A percentile compares a stretch with the other conserved stretches of the same genome.
Conservation (phyloP, 345 rosid species). For the Turritis glabra region DNA sequence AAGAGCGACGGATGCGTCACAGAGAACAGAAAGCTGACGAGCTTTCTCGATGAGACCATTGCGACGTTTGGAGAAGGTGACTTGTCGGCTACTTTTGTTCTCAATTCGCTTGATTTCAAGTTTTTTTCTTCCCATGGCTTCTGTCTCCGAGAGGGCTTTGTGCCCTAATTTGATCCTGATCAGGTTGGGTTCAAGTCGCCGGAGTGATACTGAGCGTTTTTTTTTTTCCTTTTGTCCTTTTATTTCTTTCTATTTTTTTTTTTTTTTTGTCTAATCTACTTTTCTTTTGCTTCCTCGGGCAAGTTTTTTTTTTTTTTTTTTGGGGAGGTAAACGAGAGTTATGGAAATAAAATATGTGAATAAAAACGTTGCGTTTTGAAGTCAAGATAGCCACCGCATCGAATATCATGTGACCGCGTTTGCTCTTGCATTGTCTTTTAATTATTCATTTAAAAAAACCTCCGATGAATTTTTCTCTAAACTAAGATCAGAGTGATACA, state of each 20-base stretch:
- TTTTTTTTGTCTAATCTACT: not conserved
- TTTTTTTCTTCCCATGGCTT: constrained; percentile 60
- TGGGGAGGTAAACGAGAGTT: constrained; percentile 7
- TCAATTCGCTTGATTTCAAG: constrained; percentile 69
- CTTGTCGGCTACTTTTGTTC: constrained; percentile 71
- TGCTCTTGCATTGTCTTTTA: not conserved
- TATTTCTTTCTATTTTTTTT: constrained; percentile 22
- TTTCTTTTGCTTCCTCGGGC: constrained; percentile 6
- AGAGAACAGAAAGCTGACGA: constrained; percentile 71
- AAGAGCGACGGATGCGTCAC: constrained; percentile 52
- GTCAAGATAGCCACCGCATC: not conserved
- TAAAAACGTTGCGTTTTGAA: not conserved
- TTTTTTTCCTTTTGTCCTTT: not conserved
- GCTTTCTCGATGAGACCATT: constrained; percentile 66
- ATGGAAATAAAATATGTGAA: not conserved
- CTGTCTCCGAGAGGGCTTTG: constrained; percentile 9
- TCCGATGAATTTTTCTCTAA: too few relatives aligned
- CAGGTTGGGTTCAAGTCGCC: constrained; percentile 23
- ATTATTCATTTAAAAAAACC: too few relatives aligned
- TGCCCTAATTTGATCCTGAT: constrained; percentile 41
- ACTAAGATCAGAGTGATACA: too few relatives aligned
- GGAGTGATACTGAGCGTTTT: constrained; percentile 22
- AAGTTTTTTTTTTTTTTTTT: not conserved
- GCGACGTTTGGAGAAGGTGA: constrained; percentile 78
- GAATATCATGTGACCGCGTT: not conserved